Evolutionary conservation across 805 yeast species (phyloP).

Genomic region (Saccharomycodes ludwigii): DNA sequence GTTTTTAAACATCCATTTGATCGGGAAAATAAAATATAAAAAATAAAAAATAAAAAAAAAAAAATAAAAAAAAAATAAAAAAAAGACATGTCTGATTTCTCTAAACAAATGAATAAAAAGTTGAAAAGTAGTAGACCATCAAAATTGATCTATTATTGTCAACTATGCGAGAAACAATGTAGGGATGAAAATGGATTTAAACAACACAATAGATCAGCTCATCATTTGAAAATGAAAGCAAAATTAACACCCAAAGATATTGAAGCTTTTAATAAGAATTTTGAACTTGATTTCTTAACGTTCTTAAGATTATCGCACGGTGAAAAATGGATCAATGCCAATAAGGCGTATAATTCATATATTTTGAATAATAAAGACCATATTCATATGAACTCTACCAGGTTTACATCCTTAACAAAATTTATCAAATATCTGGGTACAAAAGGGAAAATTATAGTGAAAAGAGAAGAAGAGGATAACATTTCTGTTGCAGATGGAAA

Average conservation of each 20-base stretch:
- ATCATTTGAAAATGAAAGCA: slow-evolving; percentile 52
- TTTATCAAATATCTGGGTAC: slow-evolving; percentile 52
- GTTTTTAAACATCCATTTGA: no score
- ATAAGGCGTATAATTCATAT: slow-evolving; percentile 81
- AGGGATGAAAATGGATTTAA: slow-evolving; percentile 93
- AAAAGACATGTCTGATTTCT: slow-evolving; percentile 49
- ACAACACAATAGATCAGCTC: slow-evolving; percentile 74
- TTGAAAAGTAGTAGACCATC: slow-evolving; percentile 79
- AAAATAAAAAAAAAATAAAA: slow-evolving; percentile 33
- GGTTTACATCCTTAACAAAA: slow-evolving; percentile 57
- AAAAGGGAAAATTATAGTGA: slow-evolving; percentile 38
- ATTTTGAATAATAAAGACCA: slow-evolving; percentile 66
- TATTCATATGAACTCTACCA: slow-evolving; percentile 83
- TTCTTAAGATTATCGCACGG: slow-evolving; percentile 64
- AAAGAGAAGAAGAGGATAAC: slow-evolving; percentile 6
- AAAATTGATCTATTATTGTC: slow-evolving; percentile 80
- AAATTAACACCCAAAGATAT: slow-evolving; percentile 37
- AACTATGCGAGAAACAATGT: slow-evolving; percentile 84
- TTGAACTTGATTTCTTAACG: slow-evolving; percentile 51
- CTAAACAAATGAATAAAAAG: slow-evolving; percentile 63
- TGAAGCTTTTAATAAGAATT: slow-evolving; percentile 45
- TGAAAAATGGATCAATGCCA: slow-evolving; percentile 65
- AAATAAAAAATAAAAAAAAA: no score
- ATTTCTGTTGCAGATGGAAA: slow-evolving; percentile 9
- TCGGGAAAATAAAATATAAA: no score